A percentile compares a stretch with the other conserved stretches of the same genome.
phyloP scores from a whole-genome alignment of 331 rosid genomes.

The Quercus tomentella region DNA sequence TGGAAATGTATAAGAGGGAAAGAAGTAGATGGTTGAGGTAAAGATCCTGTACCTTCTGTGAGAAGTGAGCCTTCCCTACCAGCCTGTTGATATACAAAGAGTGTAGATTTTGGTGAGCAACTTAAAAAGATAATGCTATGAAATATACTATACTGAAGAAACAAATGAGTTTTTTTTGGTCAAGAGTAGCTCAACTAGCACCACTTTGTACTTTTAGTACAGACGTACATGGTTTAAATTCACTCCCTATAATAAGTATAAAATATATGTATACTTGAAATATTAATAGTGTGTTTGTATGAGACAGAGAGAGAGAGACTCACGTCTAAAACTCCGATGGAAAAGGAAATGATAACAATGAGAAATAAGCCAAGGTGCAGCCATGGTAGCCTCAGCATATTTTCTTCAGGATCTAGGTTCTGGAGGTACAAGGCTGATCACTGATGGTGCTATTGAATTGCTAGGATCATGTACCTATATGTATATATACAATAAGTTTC shows the following conservation, averaged over 20 bases:
- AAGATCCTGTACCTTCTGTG: conserved; percentile 7
- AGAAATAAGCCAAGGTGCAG: conserved; percentile 7
- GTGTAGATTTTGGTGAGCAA: neutral
- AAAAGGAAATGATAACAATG: conserved; percentile 15
- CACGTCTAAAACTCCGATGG: conserved; percentile 20
- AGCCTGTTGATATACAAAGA: conserved; percentile 20
- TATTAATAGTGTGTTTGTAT: neutral
- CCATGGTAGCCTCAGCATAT: neutral
- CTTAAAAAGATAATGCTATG: no score
- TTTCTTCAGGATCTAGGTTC: neutral
- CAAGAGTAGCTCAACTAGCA: no score
- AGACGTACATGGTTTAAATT: neutral
- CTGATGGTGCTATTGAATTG: no score
- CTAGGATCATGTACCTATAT: no score
- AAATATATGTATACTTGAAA: neutral
- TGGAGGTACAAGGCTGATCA: no score
- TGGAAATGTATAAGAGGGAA: neutral
- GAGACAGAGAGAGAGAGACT: neutral
- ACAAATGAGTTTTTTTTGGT: neutral
- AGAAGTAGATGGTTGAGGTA: neutral
- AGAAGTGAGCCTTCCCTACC: conserved; percentile 51
- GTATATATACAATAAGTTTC: no score
- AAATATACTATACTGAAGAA: neutral
- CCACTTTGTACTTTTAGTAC: neutral
- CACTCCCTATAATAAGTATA: neutral